Base-by-base conservation (phyloP, 1,284 basidiomycete species). In the Sporisorium reilianum region DNA sequence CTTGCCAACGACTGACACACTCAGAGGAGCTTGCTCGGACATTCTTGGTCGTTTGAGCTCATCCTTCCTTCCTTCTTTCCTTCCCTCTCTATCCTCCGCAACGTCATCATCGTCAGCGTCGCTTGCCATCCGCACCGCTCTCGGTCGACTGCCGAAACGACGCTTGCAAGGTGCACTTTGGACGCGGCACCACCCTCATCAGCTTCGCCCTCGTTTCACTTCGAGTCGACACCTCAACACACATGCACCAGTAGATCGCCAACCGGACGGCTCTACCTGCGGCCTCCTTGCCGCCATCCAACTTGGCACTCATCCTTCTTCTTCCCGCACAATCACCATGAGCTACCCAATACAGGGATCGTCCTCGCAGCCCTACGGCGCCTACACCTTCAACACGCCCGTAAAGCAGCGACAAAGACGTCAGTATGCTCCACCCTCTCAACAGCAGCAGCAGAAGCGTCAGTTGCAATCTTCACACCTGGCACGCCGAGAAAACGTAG, bases 311-410 rank as follows among this genome's bases (percentile, higher is more conserved):
- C 7, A 20, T 5, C 38, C 36, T 22, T 26, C 11, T 10, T 22
- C 26, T 18, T 8, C 23, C 36, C 14, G 25, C 32, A 3, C 45
- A 48, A 11, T 11, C 34, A 59, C 55, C 1, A 73, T 67, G 64
- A 73, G 70, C 55, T 73, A 64, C 57, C 64, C 64, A 68, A 68
- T 73, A 64, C 64, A 67, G 70, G 70, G 71, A 50, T 54, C 71
- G 0, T 74, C 71, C 2, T 67, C 65, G 5, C 71, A 74, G 57
- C 65, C 71, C 11, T 74, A 68, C 40, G 62, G 58, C 40, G 71
- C 71, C 28, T 68, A 68, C 46, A 62, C 65, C 40, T 74, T 74
- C 62, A 69, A 69, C 51, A 62, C 71, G 18, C 62, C 71, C 8
- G 55, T 69, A 18, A 64, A 61, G 46, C 61, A 63, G 38, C 64